phyloP scores from a whole-genome alignment of 1,284 basidiomycete species.

The Austroboletus olivaceoglutinosus region DNA sequence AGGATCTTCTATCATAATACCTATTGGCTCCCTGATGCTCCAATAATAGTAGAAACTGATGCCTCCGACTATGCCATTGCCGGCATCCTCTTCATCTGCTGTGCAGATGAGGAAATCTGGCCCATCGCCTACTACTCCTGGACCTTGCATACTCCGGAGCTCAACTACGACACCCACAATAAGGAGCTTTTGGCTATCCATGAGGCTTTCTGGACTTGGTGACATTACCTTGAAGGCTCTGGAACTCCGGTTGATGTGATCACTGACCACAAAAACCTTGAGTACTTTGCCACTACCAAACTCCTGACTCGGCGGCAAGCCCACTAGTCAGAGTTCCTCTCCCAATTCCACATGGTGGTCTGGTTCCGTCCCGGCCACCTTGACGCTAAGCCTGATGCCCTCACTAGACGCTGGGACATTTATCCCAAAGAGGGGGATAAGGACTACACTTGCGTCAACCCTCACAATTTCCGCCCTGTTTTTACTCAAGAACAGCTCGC shows the following conservation, averaged over 20 bases:
- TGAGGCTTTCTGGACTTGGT: not conserved
- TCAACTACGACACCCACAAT: not conserved
- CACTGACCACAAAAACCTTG: not conserved
- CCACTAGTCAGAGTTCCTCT: not conserved
- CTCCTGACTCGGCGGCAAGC: not conserved
- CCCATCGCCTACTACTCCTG: not conserved
- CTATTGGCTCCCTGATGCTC: not conserved
- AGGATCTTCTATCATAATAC: too few species aligned
- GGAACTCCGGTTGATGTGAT: not conserved
- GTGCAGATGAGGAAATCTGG: not conserved
- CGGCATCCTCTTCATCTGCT: not conserved
- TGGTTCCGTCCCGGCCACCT: not conserved
- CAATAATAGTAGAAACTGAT: not conserved
- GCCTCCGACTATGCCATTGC: not conserved
- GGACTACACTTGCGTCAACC: constrained; percentile 12
- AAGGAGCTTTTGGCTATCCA: not conserved
- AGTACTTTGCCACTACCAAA: not conserved
- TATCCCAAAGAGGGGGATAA: too few species aligned
- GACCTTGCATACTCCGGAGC: not conserved
- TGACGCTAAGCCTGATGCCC: not conserved
- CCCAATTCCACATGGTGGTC: not conserved
- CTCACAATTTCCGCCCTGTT: constrained; percentile 2
- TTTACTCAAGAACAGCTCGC: not conserved
- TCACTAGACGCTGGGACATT: too few species aligned
- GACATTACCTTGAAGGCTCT: not conserved